Evolutionary conservation across 768 basidiomycete genomes (phyloP).

Genomic region (Lyophyllum decastes): DNA sequence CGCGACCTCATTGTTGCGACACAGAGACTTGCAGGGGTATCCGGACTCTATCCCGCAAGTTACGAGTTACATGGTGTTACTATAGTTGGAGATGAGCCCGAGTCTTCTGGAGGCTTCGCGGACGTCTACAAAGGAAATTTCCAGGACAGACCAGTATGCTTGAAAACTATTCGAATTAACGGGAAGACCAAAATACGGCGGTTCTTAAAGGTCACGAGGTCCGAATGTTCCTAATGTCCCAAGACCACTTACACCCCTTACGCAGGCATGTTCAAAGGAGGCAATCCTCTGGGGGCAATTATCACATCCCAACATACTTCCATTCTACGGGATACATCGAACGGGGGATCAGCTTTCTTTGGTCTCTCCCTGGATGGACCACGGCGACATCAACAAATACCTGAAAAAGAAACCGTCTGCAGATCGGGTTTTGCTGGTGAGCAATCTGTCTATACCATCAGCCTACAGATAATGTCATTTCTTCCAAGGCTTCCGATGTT

Average conservation of each 20-base stretch:
- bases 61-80: neutral
- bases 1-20: too few relatives aligned
- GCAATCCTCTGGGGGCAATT: constrained; percentile 27
- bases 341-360: constrained; percentile 1
- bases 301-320: too few relatives aligned
- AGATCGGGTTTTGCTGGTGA: neutral
- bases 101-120: neutral
- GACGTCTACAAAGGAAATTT: constrained; percentile 4
- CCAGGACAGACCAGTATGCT: neutral
- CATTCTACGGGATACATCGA: constrained; percentile 29
- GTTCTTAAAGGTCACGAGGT: constrained; percentile 5
- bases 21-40: too few relatives aligned
- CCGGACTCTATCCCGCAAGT: neutral
- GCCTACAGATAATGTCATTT: neutral
- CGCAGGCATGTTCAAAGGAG: constrained; percentile 12
- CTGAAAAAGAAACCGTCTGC: neutral
- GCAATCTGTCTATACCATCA: neutral
- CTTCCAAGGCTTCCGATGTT: neutral
- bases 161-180: constrained; percentile 2
- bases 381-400: neutral
- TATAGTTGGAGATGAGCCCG: neutral
- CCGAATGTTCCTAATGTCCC: neutral
- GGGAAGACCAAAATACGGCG: neutral
- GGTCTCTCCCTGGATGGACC: neutral
- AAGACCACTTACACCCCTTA: neutral